Percentiles rank a stretch among this genome's conserved stretches.
These are phyloP conservation scores for Penicillium canariense DNA, from an alignment of 495 filamentous ascomycete species.

Conservation along the genomic window DNA sequence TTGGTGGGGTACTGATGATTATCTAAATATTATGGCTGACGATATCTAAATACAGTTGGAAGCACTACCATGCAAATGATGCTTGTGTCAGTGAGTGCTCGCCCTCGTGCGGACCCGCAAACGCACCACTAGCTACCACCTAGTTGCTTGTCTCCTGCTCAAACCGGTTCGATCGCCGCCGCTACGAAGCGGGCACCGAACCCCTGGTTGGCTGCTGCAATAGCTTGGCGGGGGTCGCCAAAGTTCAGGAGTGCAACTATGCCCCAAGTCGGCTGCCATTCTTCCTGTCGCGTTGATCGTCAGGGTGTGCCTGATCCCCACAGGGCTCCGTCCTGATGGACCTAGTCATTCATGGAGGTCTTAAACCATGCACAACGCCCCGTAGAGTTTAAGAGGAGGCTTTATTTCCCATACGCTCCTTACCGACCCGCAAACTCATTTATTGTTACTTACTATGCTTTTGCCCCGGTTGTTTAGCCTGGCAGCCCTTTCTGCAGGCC, in stretches of 20 bases:
- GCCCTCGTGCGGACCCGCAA: not conserved
- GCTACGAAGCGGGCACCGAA: not conserved
- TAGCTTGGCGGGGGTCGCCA: not conserved
- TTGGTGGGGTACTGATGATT: no score
- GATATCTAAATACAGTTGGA: no score
- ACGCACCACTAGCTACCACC: not conserved
- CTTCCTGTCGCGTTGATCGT: not conserved
- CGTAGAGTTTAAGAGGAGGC: not conserved
- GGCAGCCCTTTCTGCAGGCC: slow-evolving; percentile 8
- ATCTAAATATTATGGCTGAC: no score
- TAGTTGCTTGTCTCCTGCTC: not conserved
- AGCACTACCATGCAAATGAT: not conserved
- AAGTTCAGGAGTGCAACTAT: not conserved
- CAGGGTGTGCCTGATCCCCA: not conserved
- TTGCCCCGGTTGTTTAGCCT: slow-evolving; percentile 11
- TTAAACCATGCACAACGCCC: not conserved
- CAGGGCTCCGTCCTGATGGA: not conserved
- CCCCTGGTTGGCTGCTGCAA: not conserved
- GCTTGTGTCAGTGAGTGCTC: not conserved
- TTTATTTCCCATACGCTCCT: not conserved
- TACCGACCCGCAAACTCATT: not conserved
- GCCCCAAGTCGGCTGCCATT: not conserved
- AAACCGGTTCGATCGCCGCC: not conserved
- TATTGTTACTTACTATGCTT: not conserved
- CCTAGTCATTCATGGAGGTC: not conserved